phyloP scores from a whole-genome alignment of 495 filamentous ascomycete species.

The Penicillium ucsense region DNA sequence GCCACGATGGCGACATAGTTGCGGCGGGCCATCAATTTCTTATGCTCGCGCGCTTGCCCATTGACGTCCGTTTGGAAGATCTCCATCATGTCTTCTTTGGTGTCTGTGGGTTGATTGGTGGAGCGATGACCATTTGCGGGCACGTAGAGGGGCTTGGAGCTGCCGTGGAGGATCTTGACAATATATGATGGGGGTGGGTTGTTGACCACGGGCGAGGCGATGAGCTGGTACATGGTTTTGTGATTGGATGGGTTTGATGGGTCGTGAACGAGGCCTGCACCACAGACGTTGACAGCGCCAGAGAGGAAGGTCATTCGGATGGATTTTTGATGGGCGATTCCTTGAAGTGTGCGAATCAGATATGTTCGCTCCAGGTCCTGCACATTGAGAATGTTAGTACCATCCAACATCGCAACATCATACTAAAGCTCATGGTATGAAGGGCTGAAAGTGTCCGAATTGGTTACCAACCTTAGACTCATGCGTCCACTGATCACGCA shows the following conservation, averaged over 20 bases:
- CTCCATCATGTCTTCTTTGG: slow-evolving; percentile 99
- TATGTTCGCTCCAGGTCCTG: slow-evolving; percentile 93
- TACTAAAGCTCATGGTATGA: too few species aligned
- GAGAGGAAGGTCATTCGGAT: slow-evolving; percentile 94
- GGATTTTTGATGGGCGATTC: slow-evolving; percentile 85
- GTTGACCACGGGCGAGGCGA: slow-evolving; percentile 84
- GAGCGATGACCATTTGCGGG: slow-evolving; percentile 84
- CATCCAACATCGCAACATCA: too few species aligned
- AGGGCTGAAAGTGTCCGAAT: too few species aligned
- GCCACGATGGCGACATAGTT: slow-evolving; percentile 94
- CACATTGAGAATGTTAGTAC: neutral
- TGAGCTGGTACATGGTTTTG: slow-evolving; percentile 99
- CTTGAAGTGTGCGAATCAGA: slow-evolving; percentile 87
- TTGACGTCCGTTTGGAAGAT: slow-evolving; percentile 88
- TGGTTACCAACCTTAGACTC: slow-evolving; percentile 62
- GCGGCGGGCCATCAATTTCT: slow-evolving; percentile 81
- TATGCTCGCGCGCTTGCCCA: slow-evolving; percentile 67
- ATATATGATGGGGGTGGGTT: slow-evolving; percentile 75
- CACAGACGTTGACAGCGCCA: slow-evolving; percentile 83
- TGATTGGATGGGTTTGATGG: slow-evolving; percentile 82
- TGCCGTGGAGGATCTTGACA: slow-evolving; percentile 80
- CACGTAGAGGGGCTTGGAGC: slow-evolving; percentile 77
- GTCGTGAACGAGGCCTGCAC: slow-evolving; percentile 91
- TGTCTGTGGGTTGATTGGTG: slow-evolving; percentile 50
- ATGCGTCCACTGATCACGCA: slow-evolving; percentile 96